These are phyloP conservation scores for Cruciata laevipes DNA, from an alignment of 257 asterid species.

Conservation along the genomic window DNA sequence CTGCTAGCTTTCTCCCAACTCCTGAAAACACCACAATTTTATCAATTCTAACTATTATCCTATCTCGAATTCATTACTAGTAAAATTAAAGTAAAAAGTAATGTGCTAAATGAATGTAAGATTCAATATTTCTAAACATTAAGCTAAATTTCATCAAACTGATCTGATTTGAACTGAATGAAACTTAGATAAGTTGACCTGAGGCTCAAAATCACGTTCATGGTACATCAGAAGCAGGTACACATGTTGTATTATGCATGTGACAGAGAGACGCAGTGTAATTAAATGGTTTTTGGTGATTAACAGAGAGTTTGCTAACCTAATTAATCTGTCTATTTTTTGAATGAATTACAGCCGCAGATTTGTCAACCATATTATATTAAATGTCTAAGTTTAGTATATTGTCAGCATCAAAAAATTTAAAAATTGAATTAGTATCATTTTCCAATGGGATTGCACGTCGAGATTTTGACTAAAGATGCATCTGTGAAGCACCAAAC, in stretches of 20 bases:
- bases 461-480: not conserved
- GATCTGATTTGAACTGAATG: no score
- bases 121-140: no score
- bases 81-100: no score
- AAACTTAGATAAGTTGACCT: no score
- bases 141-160: no score
- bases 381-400: not conserved
- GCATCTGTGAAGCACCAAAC: not conserved
- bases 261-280: not conserved
- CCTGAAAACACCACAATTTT: slow-evolving; percentile 25
- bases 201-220: no score
- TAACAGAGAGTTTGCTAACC: not conserved
- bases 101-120: no score
- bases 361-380: not conserved
- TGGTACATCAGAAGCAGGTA: no score
- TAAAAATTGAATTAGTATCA: not conserved
- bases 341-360: not conserved
- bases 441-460: not conserved
- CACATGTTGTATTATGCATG: no score
- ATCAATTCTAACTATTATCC: not conserved
- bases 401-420: not conserved
- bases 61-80: no score
- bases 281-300: not conserved
- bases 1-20: slow-evolving; percentile 62
- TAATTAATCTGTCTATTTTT: not conserved